These are phyloP conservation scores for Sergeia podlipaevii DNA, from an alignment of 208 protist species.

Conservation along the genomic window DNA sequence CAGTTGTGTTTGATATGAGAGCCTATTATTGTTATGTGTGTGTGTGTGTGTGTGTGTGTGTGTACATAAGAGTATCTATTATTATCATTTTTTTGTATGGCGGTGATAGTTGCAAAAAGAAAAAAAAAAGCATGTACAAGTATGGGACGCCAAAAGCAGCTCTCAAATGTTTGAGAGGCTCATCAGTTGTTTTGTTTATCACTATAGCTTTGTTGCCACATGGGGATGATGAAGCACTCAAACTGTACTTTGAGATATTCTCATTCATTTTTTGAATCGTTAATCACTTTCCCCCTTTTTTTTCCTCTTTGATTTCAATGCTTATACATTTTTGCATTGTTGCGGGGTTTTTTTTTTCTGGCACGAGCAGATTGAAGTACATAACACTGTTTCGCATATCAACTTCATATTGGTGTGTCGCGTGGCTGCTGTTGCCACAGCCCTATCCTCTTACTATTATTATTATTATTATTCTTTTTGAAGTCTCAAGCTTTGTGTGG, in stretches of 20 bases:
- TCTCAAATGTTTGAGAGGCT: neutral
- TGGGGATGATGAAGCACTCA: no score
- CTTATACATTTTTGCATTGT: neutral
- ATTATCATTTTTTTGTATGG: constrained; percentile 3
- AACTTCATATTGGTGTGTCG: no score
- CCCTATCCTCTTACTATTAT: no score
- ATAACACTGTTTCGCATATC: no score
- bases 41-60: constrained; percentile 10
- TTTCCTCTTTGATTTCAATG: neutral
- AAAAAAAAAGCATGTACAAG: constrained; percentile 11
- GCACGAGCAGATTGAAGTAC: no score
- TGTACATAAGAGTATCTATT: constrained; percentile 12
- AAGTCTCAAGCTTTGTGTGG: no score
- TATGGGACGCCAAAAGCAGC: neutral
- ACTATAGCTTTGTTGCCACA: no score
- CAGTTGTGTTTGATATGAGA: neutral
- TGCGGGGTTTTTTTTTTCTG: no score
- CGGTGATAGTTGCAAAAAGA: constrained; percentile 7
- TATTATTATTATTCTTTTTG: no score
- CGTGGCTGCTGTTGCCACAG: no score
- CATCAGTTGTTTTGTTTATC: neutral
- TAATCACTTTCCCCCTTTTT: neutral
- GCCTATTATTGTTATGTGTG: neutral
- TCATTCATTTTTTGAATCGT: no score
- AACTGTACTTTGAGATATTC: no score